Percentiles rank a stretch among this genome's conserved stretches.
phyloP scores from a whole-genome alignment of 768 basidiomycete species.

The Suillus fuscotomentosus region DNA sequence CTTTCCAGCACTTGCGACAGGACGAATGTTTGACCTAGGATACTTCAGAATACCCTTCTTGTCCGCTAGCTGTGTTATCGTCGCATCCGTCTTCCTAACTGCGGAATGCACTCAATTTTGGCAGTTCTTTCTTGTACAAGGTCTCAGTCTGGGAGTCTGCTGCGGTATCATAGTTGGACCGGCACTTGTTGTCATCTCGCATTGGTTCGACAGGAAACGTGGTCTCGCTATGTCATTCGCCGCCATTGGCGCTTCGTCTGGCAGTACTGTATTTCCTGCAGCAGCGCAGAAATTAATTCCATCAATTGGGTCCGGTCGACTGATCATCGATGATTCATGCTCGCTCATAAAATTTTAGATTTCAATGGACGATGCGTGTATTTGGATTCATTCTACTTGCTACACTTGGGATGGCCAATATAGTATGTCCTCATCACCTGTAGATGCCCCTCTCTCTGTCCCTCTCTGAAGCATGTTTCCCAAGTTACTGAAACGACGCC shows the following conservation, averaged over 20 bases:
- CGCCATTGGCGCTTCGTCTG: conserved; percentile 65
- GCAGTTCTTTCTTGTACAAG: conserved; percentile 79
- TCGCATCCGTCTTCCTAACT: conserved; percentile 59
- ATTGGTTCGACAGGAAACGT: conserved; percentile 66
- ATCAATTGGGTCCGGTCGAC: conserved; percentile 48
- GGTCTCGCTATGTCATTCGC: conserved; percentile 59
- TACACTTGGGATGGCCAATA: conserved; percentile 51
- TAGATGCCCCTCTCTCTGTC: neutral
- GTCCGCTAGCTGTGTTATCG: conserved; percentile 45
- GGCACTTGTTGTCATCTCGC: conserved; percentile 55
- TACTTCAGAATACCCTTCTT: conserved; percentile 54
- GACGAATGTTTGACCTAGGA: conserved; percentile 74
- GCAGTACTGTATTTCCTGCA: conserved; percentile 70
- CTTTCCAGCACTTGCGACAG: conserved; percentile 59
- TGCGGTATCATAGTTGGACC: conserved; percentile 65
- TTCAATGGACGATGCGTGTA: conserved; percentile 74
- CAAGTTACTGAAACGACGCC: conserved; percentile 40
- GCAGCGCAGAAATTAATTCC: conserved; percentile 52
- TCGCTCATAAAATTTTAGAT: conserved; percentile 39
- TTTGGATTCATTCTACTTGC: conserved; percentile 61
- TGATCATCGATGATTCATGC: neutral
- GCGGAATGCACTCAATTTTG: conserved; percentile 73
- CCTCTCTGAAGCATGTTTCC: neutral
- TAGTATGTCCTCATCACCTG: conserved; percentile 36
- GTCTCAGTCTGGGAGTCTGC: conserved; percentile 61